phyloP scores from a whole-genome alignment of 2,329 filamentous ascomycete genomes.

The Claviceps sp. region DNA sequence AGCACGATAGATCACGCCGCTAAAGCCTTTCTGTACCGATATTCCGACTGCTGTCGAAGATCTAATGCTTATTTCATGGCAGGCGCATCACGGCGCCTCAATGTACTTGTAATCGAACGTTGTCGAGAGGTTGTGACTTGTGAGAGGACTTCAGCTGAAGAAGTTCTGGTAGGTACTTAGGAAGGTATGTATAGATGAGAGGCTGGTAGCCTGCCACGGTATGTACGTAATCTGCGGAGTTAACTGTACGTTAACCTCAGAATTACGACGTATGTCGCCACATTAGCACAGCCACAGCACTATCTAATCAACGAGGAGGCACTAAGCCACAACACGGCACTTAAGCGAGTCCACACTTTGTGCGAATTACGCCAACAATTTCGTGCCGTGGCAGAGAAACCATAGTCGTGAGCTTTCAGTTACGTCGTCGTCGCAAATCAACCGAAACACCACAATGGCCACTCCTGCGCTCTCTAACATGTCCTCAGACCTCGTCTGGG shows the following conservation, averaged over 20 bases:
- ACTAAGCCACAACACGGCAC: constrained; percentile 17
- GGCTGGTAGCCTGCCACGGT: no score
- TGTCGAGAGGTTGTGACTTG: background rate
- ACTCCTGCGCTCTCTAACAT: constrained; percentile 53
- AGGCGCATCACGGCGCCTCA: background rate
- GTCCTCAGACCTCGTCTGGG: constrained; percentile 87
- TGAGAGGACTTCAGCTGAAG: background rate
- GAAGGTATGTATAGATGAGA: no score
- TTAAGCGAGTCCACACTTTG: constrained; percentile 31
- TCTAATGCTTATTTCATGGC: constrained; percentile 5
- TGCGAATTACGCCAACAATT: constrained; percentile 12
- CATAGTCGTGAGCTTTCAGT: constrained; percentile 6
- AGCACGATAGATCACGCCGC: background rate
- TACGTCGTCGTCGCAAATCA: constrained; percentile 14
- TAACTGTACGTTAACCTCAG: no score
- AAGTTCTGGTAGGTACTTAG: no score
- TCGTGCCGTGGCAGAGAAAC: constrained; percentile 10
- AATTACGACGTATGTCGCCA: background rate
- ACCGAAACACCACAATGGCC: constrained; percentile 38
- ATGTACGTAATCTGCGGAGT: no score
- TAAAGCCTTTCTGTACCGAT: background rate
- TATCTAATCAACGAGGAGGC: constrained; percentile 9
- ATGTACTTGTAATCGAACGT: background rate
- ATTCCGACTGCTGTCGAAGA: background rate
- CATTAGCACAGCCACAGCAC: background rate